Base-by-base conservation (phyloP, 2,329 filamentous ascomycete species). In the Lasiodiplodia gonubiensis region DNA sequence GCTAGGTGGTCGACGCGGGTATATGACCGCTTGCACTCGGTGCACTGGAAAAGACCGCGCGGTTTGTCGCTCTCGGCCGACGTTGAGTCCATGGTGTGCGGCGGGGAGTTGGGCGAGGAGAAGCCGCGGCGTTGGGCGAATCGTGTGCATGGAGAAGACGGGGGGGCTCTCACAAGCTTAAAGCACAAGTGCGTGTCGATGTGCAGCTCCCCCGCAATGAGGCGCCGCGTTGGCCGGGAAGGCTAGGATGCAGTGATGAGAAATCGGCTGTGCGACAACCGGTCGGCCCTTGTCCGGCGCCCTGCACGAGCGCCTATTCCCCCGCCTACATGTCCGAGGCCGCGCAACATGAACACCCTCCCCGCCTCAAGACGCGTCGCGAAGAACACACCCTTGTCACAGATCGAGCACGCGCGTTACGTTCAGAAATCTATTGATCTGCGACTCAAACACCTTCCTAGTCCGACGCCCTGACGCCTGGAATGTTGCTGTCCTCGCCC, bases 1-100 rank as follows among this genome's bases (percentile, higher is more conserved):
- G 80, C 82, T 27, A 86, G 77, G 74, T 86, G 84, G 72, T 86
- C 84, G 4, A 83, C 80, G 33, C 85, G 79, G 12, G 81, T 82
- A 73, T 86, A 86, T 64, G 79, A 82, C 60, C 82, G 84, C 68
- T 81, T 80, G 73, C 85, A 86, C 64, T 82, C 82, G 68, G 82
- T 82, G 71, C 84, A 86, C 71, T 83, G 82, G 71, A 84, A 85
- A 25, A 67, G 49, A 12, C 57, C 66, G 37, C 37, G 42, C 35
- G 66, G 54, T 8, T 39, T 63, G 59, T 63, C 59, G 27, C 21
- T 11, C 46, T 66, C 64, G 64, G 52, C 52, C 63, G 63, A 65
- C 18, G 25, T 42, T 18, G 39, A 48, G 59, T 66, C 64, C 64
- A 66, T 66, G 39, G 16, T 23, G 51, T 27, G 12, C 16, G 4